Conservation (phyloP, 257 asterid species). For the Dorcoceras hygrometricum region DNA sequence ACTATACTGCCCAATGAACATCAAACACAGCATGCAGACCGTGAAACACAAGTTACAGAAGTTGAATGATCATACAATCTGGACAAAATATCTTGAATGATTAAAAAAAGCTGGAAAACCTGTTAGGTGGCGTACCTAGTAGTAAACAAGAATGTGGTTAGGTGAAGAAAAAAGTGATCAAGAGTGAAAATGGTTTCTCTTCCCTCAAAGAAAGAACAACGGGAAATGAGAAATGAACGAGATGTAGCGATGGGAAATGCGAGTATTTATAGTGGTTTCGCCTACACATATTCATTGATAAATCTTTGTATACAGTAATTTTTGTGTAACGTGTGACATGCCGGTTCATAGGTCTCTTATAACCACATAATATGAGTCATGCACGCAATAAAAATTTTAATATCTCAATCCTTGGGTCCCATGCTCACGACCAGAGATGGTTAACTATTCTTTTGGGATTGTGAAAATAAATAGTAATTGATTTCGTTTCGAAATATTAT, state of each 20-base stretch:
- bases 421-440: too few species aligned
- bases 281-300: too few species aligned
- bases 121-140: constrained; percentile 22
- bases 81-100: neutral
- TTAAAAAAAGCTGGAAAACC: neutral
- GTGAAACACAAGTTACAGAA: neutral
- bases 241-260: constrained; percentile 4
- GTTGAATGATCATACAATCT: neutral
- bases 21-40: neutral
- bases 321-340: too few species aligned
- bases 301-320: too few species aligned
- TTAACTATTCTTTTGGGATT: too few species aligned
- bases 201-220: neutral
- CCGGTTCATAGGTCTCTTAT: too few species aligned
- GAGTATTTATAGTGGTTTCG: constrained; percentile 26
- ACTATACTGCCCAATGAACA: neutral
- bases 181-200: neutral
- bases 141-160: constrained; percentile 30
- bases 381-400: too few species aligned
- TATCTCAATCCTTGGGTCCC: too few species aligned
- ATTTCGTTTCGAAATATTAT: too few species aligned
- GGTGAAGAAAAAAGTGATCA: constrained; percentile 13
- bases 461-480: too few species aligned
- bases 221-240: constrained; percentile 19
- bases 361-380: too few species aligned